Base-by-base conservation (phyloP, 352 stramenopile genomes). In the Phytophthora pini region DNA sequence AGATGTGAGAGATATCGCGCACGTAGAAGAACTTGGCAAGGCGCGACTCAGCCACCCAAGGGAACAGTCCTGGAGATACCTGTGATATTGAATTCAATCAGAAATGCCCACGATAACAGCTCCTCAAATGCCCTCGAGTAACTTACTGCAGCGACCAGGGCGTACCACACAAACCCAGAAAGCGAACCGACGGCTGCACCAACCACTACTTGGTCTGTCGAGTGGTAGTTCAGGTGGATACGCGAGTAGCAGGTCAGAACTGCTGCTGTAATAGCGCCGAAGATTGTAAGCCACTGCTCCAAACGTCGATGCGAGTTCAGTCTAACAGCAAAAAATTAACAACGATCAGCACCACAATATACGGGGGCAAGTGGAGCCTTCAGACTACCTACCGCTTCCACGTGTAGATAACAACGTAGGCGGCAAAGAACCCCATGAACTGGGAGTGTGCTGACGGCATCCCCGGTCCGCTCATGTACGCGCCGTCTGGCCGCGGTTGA, bases 391-490 rank as follows among this genome's bases (percentile, higher is more conserved):
- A 92, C 86, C 85, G 75, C 52, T 78, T 86, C 38, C 65, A 68
- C 4, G 84, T 94, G 75, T 94, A 94, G 6, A 82, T 72, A 41
- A 92, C 61, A 43, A 84, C 65, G 50, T 93, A 94, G 22, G 74
- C 70, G 5, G 86, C 69, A 43, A 95, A 95, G 72, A 95, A 94
- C 0, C 72, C 68, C 61, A 93, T 82, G 56, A 94, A 94, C 58
- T 95, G 88, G 13, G 86, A 77, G 68, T 95, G 86, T 8, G 86
- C 84, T 2, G 86, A 94, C 9, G 86, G 88, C 86, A 94, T 95
- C 1, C 88, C 84, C 4, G 71, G 66, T 32, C 86, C 86, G 26
- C 71, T 79, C 60, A 91, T 88, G 58, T 74, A 76, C 24, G 88
- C 82, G 54, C 84, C 83, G 56, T 79, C 65, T 0, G 88, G 88